phyloP scores from a whole-genome alignment of 2,329 filamentous ascomycete species.

The Alternaria triticimaculans region DNA sequence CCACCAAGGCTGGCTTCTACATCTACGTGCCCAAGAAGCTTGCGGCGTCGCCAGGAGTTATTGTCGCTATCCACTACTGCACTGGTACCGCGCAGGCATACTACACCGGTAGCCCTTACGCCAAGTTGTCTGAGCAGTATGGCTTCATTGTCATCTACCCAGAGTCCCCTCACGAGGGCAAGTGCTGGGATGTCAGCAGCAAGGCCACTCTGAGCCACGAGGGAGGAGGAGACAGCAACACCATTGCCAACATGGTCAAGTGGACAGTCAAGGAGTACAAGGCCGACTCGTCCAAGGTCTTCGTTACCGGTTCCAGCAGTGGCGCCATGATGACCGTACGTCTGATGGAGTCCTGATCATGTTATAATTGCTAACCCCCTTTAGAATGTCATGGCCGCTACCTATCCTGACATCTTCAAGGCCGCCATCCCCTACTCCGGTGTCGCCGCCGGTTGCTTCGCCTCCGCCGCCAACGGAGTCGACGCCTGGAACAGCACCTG shows the following conservation, averaged over 20 bases:
- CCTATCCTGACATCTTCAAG: slow-evolving; percentile 63
- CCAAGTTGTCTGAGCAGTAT: slow-evolving; percentile 60
- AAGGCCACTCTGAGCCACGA: slow-evolving; percentile 62
- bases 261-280: slow-evolving; percentile 61
- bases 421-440: slow-evolving; percentile 61
- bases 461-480: slow-evolving; percentile 51
- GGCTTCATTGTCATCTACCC: slow-evolving; percentile 69
- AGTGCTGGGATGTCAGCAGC: slow-evolving; percentile 67
- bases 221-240: slow-evolving; percentile 63
- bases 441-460: slow-evolving; percentile 63
- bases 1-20: slow-evolving; percentile 59
- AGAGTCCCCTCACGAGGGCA: slow-evolving; percentile 58
- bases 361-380: slow-evolving; percentile 1
- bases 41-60: slow-evolving; percentile 56
- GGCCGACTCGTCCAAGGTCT: slow-evolving; percentile 60
- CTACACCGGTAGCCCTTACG: slow-evolving; percentile 61
- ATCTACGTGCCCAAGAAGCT: slow-evolving; percentile 58
- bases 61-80: slow-evolving; percentile 66
- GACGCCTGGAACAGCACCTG: slow-evolving; percentile 62
- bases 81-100: slow-evolving; percentile 59
- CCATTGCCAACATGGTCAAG: slow-evolving; percentile 66
- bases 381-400: slow-evolving; percentile 57
- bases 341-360: too few species aligned
- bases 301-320: slow-evolving; percentile 61
- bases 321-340: slow-evolving; percentile 63